Evolutionary conservation across 164 flowering plant species (phyloP), one percentile per base, ranked within the genome.

Genomic region (Aristolochia fimbriata): DNA sequence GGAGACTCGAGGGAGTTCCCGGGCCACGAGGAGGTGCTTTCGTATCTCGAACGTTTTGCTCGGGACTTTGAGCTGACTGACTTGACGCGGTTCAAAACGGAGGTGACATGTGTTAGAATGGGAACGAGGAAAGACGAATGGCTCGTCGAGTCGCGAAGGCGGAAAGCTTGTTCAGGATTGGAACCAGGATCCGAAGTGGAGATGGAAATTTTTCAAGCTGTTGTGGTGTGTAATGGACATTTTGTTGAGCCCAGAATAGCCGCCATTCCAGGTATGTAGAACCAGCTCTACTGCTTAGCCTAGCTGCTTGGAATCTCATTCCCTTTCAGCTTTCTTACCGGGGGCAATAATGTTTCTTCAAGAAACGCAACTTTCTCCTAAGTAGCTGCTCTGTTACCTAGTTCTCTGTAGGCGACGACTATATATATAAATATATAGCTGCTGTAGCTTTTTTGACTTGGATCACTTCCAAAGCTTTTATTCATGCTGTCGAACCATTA

Each of bases 1-100:
- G 92, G 86, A 51, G 95, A 90, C 57, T 62, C 69, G 59, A 72
- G 96, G 58, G 70, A 78, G 68, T 90, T 71, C 60, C 98, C 98
- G 49, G 73, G 81, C 58, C 96, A 91, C 59, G 8, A 41, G 16
- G 98, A 91, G 78, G 95, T 91, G 10, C 62, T 80, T 59, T 30
- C 30, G 57, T 88, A 78, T 66, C 62, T 88, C 70, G 59, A 72
- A 15, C 88, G 83, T 48, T 91, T 79, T 30, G 77, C 76, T 1
- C 4, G 8, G 0, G 84, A 85, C 60, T 91, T 81, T 61, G 68
- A 66, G 59, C 21, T 86, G 20, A 33, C 15, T 31, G 86, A 76
- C 60, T 48, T 82, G 78, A 67, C 88, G 7, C 72, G 89, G 66
- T 85, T 81, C 52, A 76, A 67, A 58, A 73, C 81, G 1, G 90